Percentiles rank a stretch among this genome's conserved stretches.
Conservation (phyloP, 2,329 filamentous ascomycete genomes). For the Nemania bipapillata region DNA sequence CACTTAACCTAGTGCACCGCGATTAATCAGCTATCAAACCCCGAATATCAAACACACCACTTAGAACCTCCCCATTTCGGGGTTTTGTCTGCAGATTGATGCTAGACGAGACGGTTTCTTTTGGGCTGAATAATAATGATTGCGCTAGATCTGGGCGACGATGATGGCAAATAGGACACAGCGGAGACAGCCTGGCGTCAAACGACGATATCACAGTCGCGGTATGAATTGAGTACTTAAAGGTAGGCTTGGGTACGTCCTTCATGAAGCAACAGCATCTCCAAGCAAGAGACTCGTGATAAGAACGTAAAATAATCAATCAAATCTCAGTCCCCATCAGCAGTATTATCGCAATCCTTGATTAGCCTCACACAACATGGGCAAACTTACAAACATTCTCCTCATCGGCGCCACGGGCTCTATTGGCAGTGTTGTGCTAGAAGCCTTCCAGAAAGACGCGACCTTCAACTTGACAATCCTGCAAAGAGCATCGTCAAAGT, state of each 20-base stretch:
- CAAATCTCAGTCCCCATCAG: too few species aligned
- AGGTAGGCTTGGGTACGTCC: not conserved
- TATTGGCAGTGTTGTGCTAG: slow-evolving; percentile 47
- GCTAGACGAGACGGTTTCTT: not conserved
- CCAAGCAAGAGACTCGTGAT: not conserved
- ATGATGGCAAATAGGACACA: not conserved
- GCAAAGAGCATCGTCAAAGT: slow-evolving; percentile 47
- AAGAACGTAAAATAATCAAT: not conserved
- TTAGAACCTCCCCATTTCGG: not conserved
- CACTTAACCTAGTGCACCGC: too few species aligned
- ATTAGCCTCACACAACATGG: slow-evolving; percentile 29
- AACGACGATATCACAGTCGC: not conserved
- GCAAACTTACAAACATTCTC: slow-evolving; percentile 47
- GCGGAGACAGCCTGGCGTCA: not conserved
- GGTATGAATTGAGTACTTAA: slow-evolving; percentile 5
- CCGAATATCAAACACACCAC: not conserved
- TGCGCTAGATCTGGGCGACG: not conserved
- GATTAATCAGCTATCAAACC: slow-evolving; percentile 1
- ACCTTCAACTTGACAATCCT: slow-evolving; percentile 47
- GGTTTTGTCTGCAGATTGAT: not conserved
- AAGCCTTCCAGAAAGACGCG: slow-evolving; percentile 46
- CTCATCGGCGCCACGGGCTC: slow-evolving; percentile 50
- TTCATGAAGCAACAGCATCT: slow-evolving; percentile 1
- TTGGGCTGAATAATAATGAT: slow-evolving; percentile 11
- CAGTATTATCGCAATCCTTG: not conserved